Evolutionary conservation across 2,329 filamentous ascomycete genomes (phyloP).

Genomic region (Xylariaceae sp.): DNA sequence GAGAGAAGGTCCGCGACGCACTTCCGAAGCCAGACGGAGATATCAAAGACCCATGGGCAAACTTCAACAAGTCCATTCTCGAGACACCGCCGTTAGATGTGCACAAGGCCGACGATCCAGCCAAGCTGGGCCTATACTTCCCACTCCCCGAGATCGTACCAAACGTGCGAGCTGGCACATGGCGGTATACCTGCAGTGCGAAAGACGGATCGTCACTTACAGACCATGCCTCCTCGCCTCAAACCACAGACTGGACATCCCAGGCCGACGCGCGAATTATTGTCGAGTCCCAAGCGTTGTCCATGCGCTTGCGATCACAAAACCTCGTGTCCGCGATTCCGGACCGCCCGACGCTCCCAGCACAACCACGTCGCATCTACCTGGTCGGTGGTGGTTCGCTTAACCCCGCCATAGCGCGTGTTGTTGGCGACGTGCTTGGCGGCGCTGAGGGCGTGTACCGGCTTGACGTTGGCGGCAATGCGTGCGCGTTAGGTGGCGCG

Average conservation of each 20-base stretch:
- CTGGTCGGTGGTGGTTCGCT: constrained; percentile 88
- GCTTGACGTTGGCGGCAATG: constrained; percentile 90
- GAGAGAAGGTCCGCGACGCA: constrained; percentile 80
- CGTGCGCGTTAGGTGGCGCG: constrained; percentile 86
- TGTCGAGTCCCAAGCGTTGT: constrained; percentile 91
- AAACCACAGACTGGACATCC: constrained; percentile 46
- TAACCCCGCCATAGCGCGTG: constrained; percentile 81
- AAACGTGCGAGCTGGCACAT: constrained; percentile 78
- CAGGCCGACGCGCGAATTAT: constrained; percentile 77
- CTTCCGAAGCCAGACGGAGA: constrained; percentile 51
- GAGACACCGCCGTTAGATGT: constrained; percentile 65
- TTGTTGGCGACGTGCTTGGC: constrained; percentile 83
- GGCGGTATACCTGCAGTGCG: constrained; percentile 65
- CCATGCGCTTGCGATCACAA: constrained; percentile 77
- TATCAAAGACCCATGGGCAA: constrained; percentile 57
- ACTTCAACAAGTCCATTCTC: constrained; percentile 71
- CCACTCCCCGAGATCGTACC: constrained; percentile 93
- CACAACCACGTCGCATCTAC: constrained; percentile 22
- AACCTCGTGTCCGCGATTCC: constrained; percentile 61
- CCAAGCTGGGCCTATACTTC: constrained; percentile 91
- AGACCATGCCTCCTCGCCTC: constrained; percentile 25
- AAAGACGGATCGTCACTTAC: constrained; percentile 50
- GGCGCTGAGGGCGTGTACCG: constrained; percentile 86
- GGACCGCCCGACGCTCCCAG: constrained; percentile 48
- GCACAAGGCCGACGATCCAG: constrained; percentile 46